Conservation (phyloP, 805 yeast genomes). For the Jamesozyma rosinii region DNA sequence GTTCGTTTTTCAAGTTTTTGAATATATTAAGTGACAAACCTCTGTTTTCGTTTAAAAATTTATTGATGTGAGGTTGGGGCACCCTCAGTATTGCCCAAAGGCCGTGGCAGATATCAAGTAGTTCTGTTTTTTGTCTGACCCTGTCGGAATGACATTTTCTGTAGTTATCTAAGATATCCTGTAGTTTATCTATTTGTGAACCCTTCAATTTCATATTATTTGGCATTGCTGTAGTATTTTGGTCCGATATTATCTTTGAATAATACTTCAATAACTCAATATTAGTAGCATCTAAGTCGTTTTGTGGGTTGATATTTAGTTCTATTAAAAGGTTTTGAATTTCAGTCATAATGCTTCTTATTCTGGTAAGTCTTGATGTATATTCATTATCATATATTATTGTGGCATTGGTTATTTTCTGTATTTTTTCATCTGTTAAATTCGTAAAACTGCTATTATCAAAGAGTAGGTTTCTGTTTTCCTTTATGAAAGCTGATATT, state of each 20-base stretch:
- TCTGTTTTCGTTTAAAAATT: conserved; percentile 36
- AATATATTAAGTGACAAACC: conserved; percentile 41
- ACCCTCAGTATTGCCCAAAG: conserved; percentile 55
- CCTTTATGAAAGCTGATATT: conserved; percentile 13
- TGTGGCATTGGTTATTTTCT: conserved; percentile 7
- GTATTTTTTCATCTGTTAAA: conserved; percentile 12
- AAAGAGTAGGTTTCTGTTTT: conserved; percentile 17
- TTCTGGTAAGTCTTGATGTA: conserved; percentile 7
- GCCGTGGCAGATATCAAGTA: conserved; percentile 34
- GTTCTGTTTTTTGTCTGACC: conserved; percentile 31
- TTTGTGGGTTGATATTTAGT: conserved; percentile 16
- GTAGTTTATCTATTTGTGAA: conserved; percentile 8
- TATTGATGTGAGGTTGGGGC: conserved; percentile 32
- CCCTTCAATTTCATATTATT: background rate
- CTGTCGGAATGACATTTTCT: conserved; percentile 25
- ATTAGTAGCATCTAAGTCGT: conserved; percentile 1
- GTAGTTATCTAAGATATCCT: conserved; percentile 8
- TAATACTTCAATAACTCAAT: background rate
- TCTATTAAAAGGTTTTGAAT: conserved; percentile 17
- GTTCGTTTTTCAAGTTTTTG: conserved; percentile 44
- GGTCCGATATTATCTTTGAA: background rate
- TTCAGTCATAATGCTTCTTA: conserved; percentile 7
- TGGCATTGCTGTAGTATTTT: background rate
- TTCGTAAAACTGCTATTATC: conserved; percentile 15
- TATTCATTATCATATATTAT: conserved; percentile 14